Conservation (phyloP, 2,329 filamentous ascomycete genomes). For the Cordyceps tenuipes region DNA sequence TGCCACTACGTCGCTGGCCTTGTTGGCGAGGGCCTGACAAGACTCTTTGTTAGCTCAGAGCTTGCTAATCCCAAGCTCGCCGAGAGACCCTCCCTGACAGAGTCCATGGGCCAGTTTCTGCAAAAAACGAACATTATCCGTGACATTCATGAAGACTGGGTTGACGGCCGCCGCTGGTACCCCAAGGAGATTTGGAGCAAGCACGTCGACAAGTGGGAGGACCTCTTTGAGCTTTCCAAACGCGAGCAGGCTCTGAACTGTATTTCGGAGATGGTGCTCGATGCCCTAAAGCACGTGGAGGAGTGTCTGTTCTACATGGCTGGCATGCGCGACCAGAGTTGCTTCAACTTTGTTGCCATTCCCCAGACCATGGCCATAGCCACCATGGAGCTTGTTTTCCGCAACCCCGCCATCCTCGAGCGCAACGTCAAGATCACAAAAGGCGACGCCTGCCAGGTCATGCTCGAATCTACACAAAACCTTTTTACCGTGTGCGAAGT, state of each 20-base stretch:
- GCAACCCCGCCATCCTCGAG: conserved; percentile 78
- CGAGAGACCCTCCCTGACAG: conserved; percentile 70
- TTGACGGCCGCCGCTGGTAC: conserved; percentile 86
- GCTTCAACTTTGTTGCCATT: conserved; percentile 98
- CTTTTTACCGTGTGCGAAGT: conserved; percentile 70
- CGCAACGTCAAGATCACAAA: conserved; percentile 95
- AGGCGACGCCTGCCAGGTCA: conserved; percentile 82
- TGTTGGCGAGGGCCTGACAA: conserved; percentile 89
- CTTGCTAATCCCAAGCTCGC: conserved; percentile 81
- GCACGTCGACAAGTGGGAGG: conserved; percentile 81
- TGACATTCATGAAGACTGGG: conserved; percentile 82
- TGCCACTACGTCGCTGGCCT: conserved; percentile 98
- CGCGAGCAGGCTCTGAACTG: conserved; percentile 71
- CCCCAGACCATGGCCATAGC: conserved; percentile 97
- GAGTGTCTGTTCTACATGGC: conserved; percentile 98
- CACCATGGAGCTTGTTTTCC: conserved; percentile 84
- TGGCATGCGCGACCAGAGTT: conserved; percentile 86
- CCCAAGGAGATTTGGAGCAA: conserved; percentile 96
- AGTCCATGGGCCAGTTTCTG: conserved; percentile 95
- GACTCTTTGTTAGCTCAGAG: conserved; percentile 77
- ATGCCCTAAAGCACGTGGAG: conserved; percentile 76
- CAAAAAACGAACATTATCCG: conserved; percentile 99
- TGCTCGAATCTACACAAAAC: conserved; percentile 91
- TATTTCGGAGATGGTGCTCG: conserved; percentile 89
- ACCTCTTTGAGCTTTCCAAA: conserved; percentile 78